Evolutionary conservation across 2,329 filamentous ascomycete species (phyloP).

Genomic region (Paramyrothecium roridum): DNA sequence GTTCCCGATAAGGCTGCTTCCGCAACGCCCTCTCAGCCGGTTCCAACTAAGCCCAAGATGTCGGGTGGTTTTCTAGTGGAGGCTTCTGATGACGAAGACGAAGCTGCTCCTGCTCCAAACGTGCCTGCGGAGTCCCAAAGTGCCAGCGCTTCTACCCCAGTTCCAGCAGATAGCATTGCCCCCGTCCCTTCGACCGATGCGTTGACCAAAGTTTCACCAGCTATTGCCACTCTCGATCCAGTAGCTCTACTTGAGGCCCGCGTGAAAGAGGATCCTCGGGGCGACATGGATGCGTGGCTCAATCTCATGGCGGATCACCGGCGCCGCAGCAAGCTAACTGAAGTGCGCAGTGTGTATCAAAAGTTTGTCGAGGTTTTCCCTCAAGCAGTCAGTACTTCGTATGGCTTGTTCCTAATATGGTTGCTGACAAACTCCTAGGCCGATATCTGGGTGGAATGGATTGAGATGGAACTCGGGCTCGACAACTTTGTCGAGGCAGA

Average conservation of each 20-base stretch:
- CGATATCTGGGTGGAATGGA: slow-evolving; percentile 85
- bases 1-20: slow-evolving; percentile 22
- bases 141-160: slow-evolving; percentile 12
- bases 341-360: slow-evolving; percentile 76
- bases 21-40: slow-evolving; percentile 21
- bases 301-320: slow-evolving; percentile 82
- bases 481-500: slow-evolving; percentile 81
- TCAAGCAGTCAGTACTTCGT: slow-evolving; percentile 68
- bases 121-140: slow-evolving; percentile 9
- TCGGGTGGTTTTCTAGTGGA: slow-evolving; percentile 59
- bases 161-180: background rate
- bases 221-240: slow-evolving; percentile 56
- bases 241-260: slow-evolving; percentile 83
- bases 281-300: slow-evolving; percentile 90
- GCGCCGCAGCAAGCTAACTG: slow-evolving; percentile 76
- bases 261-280: slow-evolving; percentile 87
- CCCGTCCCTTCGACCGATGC: slow-evolving; percentile 15
- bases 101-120: slow-evolving; percentile 23
- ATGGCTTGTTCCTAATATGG: background rate
- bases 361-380: slow-evolving; percentile 88
- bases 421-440: slow-evolving; percentile 56
- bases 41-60: slow-evolving; percentile 52
- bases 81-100: slow-evolving; percentile 57
- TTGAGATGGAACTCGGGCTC: slow-evolving; percentile 83
- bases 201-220: slow-evolving; percentile 28